Evolutionary conservation across 2,329 filamentous ascomycete genomes (phyloP).

Genomic region (Onygenales sp.): DNA sequence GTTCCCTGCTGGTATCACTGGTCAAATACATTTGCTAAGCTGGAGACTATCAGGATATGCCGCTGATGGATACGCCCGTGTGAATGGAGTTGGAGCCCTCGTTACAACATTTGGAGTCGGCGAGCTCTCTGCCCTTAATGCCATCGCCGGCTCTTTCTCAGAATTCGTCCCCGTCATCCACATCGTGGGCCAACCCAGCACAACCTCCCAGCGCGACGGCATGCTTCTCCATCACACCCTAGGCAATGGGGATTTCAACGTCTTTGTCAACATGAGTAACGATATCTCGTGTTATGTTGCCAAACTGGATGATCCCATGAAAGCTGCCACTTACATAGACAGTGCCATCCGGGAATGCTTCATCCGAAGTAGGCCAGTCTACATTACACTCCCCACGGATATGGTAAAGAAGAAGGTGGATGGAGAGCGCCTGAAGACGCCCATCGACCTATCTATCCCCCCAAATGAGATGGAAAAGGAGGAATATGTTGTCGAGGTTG

Average conservation of each 20-base stretch:
- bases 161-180: constrained; percentile 61
- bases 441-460: constrained; percentile 55
- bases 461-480: constrained; percentile 61
- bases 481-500: constrained; percentile 65
- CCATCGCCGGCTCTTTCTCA: constrained; percentile 62
- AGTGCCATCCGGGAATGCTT: constrained; percentile 41
- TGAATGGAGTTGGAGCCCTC: constrained; percentile 58
- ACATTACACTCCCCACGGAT: constrained; percentile 45
- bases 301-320: constrained; percentile 37
- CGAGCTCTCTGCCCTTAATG: constrained; percentile 60
- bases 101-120: constrained; percentile 67
- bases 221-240: constrained; percentile 57
- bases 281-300: constrained; percentile 43
- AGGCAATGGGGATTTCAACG: constrained; percentile 46
- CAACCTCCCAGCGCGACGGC: constrained; percentile 34
- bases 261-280: constrained; percentile 42
- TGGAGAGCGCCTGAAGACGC: constrained; percentile 55
- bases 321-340: constrained; percentile 44
- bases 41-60: constrained; percentile 49
- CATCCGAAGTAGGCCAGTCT: constrained; percentile 46
- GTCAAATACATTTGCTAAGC: no score
- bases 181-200: constrained; percentile 46
- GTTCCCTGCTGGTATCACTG: neutral
- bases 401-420: constrained; percentile 59
- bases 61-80: constrained; percentile 64